phyloP scores from a whole-genome alignment of 2,329 filamentous ascomycete species.

The Colletotrichum godetiae region DNA sequence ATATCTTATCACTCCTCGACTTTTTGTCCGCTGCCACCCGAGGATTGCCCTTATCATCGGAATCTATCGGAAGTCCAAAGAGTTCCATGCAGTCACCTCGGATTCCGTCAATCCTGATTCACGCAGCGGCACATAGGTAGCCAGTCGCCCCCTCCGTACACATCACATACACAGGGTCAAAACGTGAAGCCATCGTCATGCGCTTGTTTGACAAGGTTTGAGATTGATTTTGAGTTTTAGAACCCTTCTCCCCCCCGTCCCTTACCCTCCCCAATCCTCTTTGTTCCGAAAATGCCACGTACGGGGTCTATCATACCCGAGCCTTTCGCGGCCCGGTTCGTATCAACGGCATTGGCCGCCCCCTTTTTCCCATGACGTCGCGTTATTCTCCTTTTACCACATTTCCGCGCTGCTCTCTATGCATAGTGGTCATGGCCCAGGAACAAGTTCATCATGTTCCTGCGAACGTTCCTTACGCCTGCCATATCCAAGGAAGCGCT shows the following conservation, averaged over 20 bases:
- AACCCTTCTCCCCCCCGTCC: background rate
- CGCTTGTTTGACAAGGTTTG: slow-evolving; percentile 19
- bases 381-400: slow-evolving; percentile 15
- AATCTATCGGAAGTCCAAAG: slow-evolving; percentile 2
- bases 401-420: slow-evolving; percentile 16
- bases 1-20: slow-evolving; percentile 11
- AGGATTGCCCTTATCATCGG: slow-evolving; percentile 23
- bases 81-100: slow-evolving; percentile 7
- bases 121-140: too few species aligned
- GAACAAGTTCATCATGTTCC: slow-evolving; percentile 2
- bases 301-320: slow-evolving; percentile 18
- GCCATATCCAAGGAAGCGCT: background rate
- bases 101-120: slow-evolving; percentile 15
- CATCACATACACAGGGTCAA: slow-evolving; percentile 1
- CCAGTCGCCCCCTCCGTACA: background rate
- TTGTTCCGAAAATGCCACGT: slow-evolving; percentile 5
- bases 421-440: slow-evolving; percentile 8
- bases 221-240: slow-evolving; percentile 13
- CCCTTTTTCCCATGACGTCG: slow-evolving; percentile 13
- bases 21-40: slow-evolving; percentile 4
- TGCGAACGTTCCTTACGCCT: background rate
- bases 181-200: slow-evolving; percentile 34
- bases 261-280: background rate
- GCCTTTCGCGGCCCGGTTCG: slow-evolving; percentile 15
- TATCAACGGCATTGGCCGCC: slow-evolving; percentile 12